phyloP scores from a whole-genome alignment of 306 rosid genomes.

The Arachis hypogaea region DNA sequence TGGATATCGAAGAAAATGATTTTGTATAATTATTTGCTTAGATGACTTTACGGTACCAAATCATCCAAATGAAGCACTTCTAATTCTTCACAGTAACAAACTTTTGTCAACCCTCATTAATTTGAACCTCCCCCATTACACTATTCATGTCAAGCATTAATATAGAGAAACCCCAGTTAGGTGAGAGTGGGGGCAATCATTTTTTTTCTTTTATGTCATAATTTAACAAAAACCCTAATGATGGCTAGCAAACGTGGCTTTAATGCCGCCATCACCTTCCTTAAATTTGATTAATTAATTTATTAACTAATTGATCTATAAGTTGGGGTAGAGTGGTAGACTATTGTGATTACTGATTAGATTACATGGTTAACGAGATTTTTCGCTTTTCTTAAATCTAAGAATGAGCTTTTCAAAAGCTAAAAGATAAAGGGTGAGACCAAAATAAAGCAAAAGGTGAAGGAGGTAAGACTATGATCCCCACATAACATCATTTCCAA shows the following conservation, averaged over 20 bases:
- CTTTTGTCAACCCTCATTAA: neutral
- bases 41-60: too few relatives aligned
- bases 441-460: conserved; percentile 56
- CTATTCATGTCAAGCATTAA: neutral
- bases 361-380: conserved; percentile 34
- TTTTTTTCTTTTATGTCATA: conserved; percentile 3
- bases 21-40: too few relatives aligned
- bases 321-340: conserved; percentile 35
- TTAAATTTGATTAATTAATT: conserved; percentile 38
- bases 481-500: conserved; percentile 50
- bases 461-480: conserved; percentile 47
- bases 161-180: neutral
- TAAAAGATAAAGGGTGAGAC: conserved; percentile 39
- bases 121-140: neutral
- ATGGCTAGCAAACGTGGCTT: conserved; percentile 11
- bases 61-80: neutral
- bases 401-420: conserved; percentile 56
- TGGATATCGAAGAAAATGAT: too few relatives aligned
- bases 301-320: conserved; percentile 34
- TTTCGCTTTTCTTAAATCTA: conserved; percentile 44
- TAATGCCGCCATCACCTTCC: conserved; percentile 10
- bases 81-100: neutral
- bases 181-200: conserved; percentile 34
- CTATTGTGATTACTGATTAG: conserved; percentile 39
- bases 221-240: conserved; percentile 23